Conservation (phyloP, 2,329 filamentous ascomycete species). For the Phoma sp. region DNA sequence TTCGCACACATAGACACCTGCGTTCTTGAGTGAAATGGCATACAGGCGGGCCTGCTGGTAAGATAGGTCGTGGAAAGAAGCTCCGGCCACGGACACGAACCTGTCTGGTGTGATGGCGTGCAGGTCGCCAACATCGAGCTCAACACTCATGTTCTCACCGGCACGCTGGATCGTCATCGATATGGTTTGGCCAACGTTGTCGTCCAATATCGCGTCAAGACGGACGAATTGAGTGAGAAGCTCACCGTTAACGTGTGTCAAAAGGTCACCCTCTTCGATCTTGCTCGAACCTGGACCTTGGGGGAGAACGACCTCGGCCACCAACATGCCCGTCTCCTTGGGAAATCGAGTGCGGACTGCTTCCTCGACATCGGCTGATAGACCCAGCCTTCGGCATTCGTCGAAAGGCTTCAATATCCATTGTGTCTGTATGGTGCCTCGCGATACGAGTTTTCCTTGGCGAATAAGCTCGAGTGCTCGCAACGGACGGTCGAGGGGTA, state of each 20-base stretch:
- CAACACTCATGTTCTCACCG: constrained; percentile 83
- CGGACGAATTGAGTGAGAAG: constrained; percentile 91
- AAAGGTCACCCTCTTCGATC: constrained; percentile 90
- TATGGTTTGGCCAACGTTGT: constrained; percentile 79
- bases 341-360: constrained; percentile 83
- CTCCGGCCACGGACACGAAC: constrained; percentile 92
- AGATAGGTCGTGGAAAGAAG: constrained; percentile 92
- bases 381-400: constrained; percentile 87
- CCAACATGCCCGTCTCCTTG: constrained; percentile 94
- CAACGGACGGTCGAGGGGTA: constrained; percentile 88
- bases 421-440: constrained; percentile 97
- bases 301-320: constrained; percentile 92
- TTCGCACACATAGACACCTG: constrained; percentile 92
- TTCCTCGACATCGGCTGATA: constrained; percentile 85
- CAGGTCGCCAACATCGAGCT: constrained; percentile 84
- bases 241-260: constrained; percentile 92
- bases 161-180: constrained; percentile 85
- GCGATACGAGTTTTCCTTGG: constrained; percentile 74
- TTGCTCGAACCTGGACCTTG: constrained; percentile 86
- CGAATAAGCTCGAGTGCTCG: constrained; percentile 87
- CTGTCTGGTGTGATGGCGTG: constrained; percentile 95
- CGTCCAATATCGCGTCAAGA: constrained; percentile 89
- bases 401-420: constrained; percentile 98
- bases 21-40: constrained; percentile 78
- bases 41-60: constrained; percentile 98